Evolutionary conservation across 176 grass and related monocot genomes (phyloP), one percentile per base, ranked within the genome.

Genomic region (Lolium multiflorum): DNA sequence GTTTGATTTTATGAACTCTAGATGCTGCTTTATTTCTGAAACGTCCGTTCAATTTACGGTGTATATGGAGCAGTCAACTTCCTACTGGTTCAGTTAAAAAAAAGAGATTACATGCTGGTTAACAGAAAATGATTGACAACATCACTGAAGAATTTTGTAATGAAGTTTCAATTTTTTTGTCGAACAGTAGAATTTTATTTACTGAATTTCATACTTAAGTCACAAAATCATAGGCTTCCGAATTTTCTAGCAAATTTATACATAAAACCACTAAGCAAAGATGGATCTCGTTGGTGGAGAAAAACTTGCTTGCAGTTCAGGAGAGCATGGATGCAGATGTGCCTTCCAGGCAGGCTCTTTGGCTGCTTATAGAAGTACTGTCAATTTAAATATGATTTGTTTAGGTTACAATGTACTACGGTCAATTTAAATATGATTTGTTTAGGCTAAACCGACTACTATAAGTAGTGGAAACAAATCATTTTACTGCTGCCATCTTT

Each of bases 261-360:
- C 65, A 43, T 50, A 26, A 95, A 81, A 60, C 71, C 62, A 66
- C 61, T 37, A 95, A 90, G 85, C 87, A 60, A 74, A 87, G 77
- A 38, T 60, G 52, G 1, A 35, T 35, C 31, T 35, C 31, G 31
- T 35, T 35, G 31, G 89, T 89, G 55, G 20, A 91, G 89, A 89
- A 80, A 91, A 95, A 78, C 95, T 98, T 28, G 59, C 71, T 87
- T 98, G 55, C 89, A 93, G 51, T 86, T 94, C 88, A 95, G 91
- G 82, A 85, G 91, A 71, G 95, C 93, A 82, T 95, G 93, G 91
- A 91, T 95, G 91, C 93, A 98, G 93, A 91, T 98, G 4, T 7
- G 55, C 55, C 55, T 9, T 43, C 41, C 41, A 43, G 41, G 41
- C 7, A 43, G 41, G 41, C 7, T 43, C 7, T 43, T 43, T 43